Evolutionary conservation across 2,329 filamentous ascomycete species (phyloP).

Genomic region (Aspergillus ustus): DNA sequence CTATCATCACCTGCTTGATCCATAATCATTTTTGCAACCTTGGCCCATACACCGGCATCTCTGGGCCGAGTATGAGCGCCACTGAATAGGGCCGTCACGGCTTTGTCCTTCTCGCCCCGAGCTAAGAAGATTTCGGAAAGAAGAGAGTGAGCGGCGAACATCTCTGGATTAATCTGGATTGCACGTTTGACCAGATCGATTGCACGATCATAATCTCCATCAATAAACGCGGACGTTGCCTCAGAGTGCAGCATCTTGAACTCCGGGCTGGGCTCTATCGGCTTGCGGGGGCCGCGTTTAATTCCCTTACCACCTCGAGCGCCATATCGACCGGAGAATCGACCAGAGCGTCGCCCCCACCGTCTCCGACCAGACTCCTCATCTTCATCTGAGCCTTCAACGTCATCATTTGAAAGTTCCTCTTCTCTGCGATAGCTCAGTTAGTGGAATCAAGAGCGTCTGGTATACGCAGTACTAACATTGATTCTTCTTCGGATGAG

Average conservation of each 20-base stretch:
- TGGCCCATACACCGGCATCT: slow-evolving; percentile 61
- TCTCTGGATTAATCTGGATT: slow-evolving; percentile 63
- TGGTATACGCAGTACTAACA: slow-evolving; percentile 24
- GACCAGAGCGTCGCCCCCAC: slow-evolving; percentile 37
- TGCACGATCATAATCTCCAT: slow-evolving; percentile 51
- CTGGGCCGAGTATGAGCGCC: slow-evolving; percentile 62
- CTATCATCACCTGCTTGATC: slow-evolving; percentile 53
- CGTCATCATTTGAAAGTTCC: slow-evolving; percentile 27
- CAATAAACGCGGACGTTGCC: slow-evolving; percentile 55
- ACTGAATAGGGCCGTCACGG: slow-evolving; percentile 60
- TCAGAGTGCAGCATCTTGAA: slow-evolving; percentile 54
- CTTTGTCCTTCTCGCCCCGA: slow-evolving; percentile 61
- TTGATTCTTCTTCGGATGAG: slow-evolving; percentile 29
- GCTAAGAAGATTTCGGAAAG: slow-evolving; percentile 63
- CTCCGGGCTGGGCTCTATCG: slow-evolving; percentile 52
- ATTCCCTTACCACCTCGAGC: slow-evolving; percentile 50
- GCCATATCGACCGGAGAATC: slow-evolving; percentile 42
- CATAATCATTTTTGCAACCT: slow-evolving; percentile 60
- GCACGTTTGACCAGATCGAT: slow-evolving; percentile 52
- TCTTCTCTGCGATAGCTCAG: slow-evolving; percentile 31
- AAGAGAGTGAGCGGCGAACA: slow-evolving; percentile 64
- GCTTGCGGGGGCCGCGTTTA: slow-evolving; percentile 51
- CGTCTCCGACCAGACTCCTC: slow-evolving; percentile 32
- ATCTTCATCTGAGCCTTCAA: slow-evolving; percentile 31
- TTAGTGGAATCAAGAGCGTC: background rate